Evolutionary conservation across 768 basidiomycete species (phyloP).

Genomic region (Hericium rajendrae): DNA sequence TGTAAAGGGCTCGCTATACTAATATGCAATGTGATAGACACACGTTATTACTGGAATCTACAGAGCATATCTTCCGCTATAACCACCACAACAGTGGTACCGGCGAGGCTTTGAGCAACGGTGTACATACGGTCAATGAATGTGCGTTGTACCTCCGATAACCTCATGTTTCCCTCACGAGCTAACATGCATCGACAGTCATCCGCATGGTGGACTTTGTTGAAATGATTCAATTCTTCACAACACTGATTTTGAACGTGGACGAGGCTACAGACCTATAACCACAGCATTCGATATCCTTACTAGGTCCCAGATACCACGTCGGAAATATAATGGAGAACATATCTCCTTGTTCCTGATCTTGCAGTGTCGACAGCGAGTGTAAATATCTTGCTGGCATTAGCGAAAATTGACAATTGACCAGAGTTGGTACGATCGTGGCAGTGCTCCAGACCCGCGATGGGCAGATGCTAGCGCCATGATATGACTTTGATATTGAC

Average conservation of each 20-base stretch:
- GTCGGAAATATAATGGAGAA: no score
- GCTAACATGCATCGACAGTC: slow-evolving; percentile 23
- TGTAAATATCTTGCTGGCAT: no score
- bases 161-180: neutral
- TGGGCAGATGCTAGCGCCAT: no score
- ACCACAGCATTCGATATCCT: neutral
- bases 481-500: no score
- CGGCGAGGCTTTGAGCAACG: slow-evolving; percentile 23
- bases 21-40: slow-evolving; percentile 2
- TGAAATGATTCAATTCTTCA: slow-evolving; percentile 60
- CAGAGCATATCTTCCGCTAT: slow-evolving; percentile 11
- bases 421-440: no score
- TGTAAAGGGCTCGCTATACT: neutral
- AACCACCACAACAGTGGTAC: slow-evolving; percentile 13
- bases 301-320: no score
- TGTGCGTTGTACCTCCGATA: slow-evolving; percentile 27
- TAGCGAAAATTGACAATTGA: no score
- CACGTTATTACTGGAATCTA: slow-evolving; percentile 11
- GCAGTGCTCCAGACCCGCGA: no score
- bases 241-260: slow-evolving; percentile 53
- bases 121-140: slow-evolving; percentile 69
- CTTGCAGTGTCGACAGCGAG: no score
- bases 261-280: slow-evolving; percentile 35
- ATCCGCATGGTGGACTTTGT: slow-evolving; percentile 41
- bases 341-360: no score